Percentiles rank a stretch among this genome's conserved stretches.
These are phyloP conservation scores for Colletotrichum phormii DNA, from an alignment of 2,329 filamentous ascomycete species.

Conservation along the genomic window DNA sequence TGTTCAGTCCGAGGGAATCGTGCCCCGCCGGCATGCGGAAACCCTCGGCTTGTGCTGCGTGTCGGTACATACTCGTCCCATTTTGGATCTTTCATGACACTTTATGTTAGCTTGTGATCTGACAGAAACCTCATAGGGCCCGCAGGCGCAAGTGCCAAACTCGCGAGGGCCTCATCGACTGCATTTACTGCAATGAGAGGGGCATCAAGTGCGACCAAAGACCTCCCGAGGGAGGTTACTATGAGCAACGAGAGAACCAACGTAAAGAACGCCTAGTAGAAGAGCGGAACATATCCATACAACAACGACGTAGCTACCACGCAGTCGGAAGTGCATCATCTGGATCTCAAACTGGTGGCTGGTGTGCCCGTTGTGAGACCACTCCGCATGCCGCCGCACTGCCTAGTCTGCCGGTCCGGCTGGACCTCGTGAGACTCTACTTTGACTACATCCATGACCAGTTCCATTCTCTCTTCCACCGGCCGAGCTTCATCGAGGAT, in stretches of 20 bases:
- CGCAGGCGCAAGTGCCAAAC: constrained; percentile 36
- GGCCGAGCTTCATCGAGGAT: constrained; percentile 42
- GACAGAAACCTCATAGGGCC: constrained; percentile 25
- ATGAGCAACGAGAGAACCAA: constrained; percentile 34
- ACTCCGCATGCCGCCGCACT: constrained; percentile 24
- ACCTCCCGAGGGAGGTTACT: constrained; percentile 35
- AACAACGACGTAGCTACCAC: not conserved
- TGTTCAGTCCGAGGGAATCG: constrained; percentile 21
- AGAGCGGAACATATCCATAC: not conserved
- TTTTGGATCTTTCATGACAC: not conserved
- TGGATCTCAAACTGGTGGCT: constrained; percentile 14
- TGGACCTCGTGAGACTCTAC: constrained; percentile 47
- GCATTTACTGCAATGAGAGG: constrained; percentile 63
- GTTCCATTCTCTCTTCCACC: constrained; percentile 49
- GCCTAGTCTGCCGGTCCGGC: constrained; percentile 36
- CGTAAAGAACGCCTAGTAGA: constrained; percentile 17
- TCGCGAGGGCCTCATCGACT: constrained; percentile 53
- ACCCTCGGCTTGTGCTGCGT: constrained; percentile 38
- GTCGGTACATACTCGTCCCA: constrained; percentile 33
- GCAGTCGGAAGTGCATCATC: constrained; percentile 13
- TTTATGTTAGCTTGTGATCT: constrained; percentile 7
- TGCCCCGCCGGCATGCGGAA: constrained; percentile 33
- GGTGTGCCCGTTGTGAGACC: constrained; percentile 25
- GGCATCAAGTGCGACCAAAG: constrained; percentile 60
- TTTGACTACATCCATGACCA: constrained; percentile 49